phyloP scores from a whole-genome alignment of 2,329 filamentous ascomycete species.

The Dryadomyces quercus-mongolicae region DNA sequence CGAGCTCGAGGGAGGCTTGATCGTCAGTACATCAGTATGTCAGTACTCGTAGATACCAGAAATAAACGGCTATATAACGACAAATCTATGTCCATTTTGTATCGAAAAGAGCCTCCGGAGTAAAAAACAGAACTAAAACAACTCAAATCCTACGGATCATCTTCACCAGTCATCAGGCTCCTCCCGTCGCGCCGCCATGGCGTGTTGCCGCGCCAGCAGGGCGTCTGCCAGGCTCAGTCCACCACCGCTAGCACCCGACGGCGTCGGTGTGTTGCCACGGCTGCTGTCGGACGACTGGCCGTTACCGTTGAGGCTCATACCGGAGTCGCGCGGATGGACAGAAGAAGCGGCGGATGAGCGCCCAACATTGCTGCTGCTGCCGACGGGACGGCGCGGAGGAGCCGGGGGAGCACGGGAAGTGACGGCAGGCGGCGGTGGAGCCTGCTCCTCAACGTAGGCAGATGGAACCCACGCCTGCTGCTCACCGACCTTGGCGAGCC shows the following conservation, averaged over 20 bases:
- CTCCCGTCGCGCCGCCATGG: conserved; percentile 60
- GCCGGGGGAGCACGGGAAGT: conserved; percentile 55
- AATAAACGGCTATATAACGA: neutral
- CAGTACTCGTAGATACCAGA: neutral
- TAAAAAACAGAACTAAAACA: too few species aligned
- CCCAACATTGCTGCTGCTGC: conserved; percentile 48
- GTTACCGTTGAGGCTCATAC: conserved; percentile 45
- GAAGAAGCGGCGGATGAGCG: conserved; percentile 53
- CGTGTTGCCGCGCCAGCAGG: conserved; percentile 62
- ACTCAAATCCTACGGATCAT: neutral
- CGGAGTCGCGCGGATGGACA: conserved; percentile 59
- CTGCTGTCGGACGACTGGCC: conserved; percentile 34
- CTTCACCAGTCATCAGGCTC: conserved; percentile 54
- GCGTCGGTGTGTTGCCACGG: conserved; percentile 58
- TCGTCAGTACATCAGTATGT: neutral
- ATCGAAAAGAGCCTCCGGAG: neutral
- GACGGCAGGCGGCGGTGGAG: conserved; percentile 41
- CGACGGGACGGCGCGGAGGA: conserved; percentile 63
- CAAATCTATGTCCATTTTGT: neutral
- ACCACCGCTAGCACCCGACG: conserved; percentile 58
- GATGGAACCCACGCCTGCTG: conserved; percentile 91
- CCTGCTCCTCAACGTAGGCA: conserved; percentile 82
- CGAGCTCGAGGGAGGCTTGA: neutral
- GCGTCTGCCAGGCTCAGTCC: conserved; percentile 69
- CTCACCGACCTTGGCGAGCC: conserved; percentile 64